These are phyloP conservation scores for Linnemannia hyalina DNA, from an alignment of 192 early-diverging fungal species.

Conservation along the genomic window DNA sequence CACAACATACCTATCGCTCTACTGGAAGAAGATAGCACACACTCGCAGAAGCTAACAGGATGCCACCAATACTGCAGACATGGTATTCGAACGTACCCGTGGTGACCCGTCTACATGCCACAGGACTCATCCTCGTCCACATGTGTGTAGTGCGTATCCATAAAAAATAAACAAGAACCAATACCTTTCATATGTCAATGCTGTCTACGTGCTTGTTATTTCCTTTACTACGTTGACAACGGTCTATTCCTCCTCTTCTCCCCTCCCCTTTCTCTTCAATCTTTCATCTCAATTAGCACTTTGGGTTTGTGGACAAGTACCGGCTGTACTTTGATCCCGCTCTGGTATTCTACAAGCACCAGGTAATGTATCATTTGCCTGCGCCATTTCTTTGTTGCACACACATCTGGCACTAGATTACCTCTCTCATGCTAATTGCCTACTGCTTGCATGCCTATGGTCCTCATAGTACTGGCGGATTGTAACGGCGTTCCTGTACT, in stretches of 20 bases:
- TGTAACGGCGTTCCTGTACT: neutral
- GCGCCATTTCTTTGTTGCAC: no score
- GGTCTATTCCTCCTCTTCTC: neutral
- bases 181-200: neutral
- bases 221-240: neutral
- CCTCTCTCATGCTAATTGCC: neutral
- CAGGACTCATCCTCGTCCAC: constrained; percentile 2
- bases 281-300: neutral
- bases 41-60: neutral
- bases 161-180: neutral
- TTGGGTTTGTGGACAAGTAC: neutral
- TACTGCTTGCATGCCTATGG: neutral
- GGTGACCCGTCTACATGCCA: neutral
- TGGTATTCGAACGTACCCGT: neutral
- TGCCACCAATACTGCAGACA: neutral
- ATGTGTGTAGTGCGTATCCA: constrained; percentile 1
- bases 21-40: neutral
- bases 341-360: neutral
- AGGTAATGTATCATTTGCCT: neutral
- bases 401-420: neutral
- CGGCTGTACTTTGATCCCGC: neutral
- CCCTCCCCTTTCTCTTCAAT: neutral
- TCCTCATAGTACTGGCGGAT: neutral
- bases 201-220: neutral
- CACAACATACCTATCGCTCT: neutral